phyloP scores from a whole-genome alignment of 164 flowering plant species.

The Vitis riparia region DNA sequence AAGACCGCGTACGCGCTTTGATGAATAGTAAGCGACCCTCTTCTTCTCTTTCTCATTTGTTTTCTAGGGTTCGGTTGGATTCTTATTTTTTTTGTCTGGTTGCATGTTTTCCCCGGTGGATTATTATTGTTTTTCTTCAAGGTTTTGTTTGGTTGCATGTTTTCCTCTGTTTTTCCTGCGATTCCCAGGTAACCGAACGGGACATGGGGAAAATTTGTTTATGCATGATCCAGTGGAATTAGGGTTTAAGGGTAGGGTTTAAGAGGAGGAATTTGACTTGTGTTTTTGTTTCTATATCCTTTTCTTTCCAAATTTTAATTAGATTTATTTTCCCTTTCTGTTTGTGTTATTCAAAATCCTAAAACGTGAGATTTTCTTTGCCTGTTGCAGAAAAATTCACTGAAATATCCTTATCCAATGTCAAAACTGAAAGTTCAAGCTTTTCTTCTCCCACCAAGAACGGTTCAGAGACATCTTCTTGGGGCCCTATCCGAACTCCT shows the following conservation, averaged over 20 bases:
- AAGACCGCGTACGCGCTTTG: not conserved
- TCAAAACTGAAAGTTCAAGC: not conserved
- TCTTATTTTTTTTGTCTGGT: not conserved
- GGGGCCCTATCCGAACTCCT: slow-evolving; percentile 4
- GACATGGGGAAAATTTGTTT: no score
- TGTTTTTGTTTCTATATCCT: not conserved
- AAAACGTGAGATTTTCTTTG: not conserved
- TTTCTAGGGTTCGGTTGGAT: not conserved
- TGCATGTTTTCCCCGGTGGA: not conserved
- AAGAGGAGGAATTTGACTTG: no score
- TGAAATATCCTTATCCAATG: not conserved
- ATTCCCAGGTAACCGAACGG: no score
- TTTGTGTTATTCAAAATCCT: not conserved
- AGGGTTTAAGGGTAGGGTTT: not conserved
- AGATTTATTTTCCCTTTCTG: not conserved
- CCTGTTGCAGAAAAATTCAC: slow-evolving; percentile 1
- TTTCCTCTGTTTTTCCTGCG: no score
- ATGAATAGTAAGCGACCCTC: not conserved
- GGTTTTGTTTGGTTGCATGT: no score
- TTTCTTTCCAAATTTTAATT: not conserved
- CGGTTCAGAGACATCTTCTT: not conserved
- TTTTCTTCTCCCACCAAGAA: not conserved
- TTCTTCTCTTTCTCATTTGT: not conserved
- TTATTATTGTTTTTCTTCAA: no score
- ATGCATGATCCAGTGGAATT: not conserved